Base-by-base conservation (phyloP, 1,139 yeast species). In the Diutina pseudorugosa region DNA sequence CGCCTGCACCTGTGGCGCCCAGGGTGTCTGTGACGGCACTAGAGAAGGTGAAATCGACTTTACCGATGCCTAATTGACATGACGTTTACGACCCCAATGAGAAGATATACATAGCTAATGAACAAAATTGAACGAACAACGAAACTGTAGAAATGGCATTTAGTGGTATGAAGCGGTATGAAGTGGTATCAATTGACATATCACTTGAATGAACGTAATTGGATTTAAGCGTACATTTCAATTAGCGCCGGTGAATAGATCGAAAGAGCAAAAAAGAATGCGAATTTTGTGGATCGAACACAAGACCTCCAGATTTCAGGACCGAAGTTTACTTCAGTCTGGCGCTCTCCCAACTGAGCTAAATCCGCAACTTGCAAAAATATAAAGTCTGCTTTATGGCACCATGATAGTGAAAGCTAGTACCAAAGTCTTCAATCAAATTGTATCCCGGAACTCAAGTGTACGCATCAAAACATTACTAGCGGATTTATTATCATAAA, bases 41-140 rank as follows among this genome's bases (percentile, higher is more conserved):
- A 73, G 77, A 66, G 79, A 73, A 21, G 78, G 77, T 53, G 79
- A 75, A 66, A 58, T 61, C 53, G 79, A 74, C 60, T 73, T 70
- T 62, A 74, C 78, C 53, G 16, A 45, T 4, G 21, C 40, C n/a
- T 27, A 40, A 40, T 7, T n/a, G 14, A 36, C 6, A 11, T 40
- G 18, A 14, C 8, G 14, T 12, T 30, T 11, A 30, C 36, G 36
- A 30, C 12, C 36, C 36, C 36, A 12, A 11, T 30, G n/a, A 30
- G 12, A 14, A 30, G 11, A 27, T 9, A 9, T 30, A 30, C n/a
- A 30, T 30, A 30, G 16, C 16, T 30, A 30, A 30, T 30, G 36
- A 30, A 30, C 36, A 12, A 30, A 11, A 30, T 4, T 9, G 1
- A 30, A 3, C n/a, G 36, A 14, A 27, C n/a, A 25, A 27, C 11